Conservation (phyloP, 2,329 filamentous ascomycete genomes). For the Knufia petricola region DNA sequence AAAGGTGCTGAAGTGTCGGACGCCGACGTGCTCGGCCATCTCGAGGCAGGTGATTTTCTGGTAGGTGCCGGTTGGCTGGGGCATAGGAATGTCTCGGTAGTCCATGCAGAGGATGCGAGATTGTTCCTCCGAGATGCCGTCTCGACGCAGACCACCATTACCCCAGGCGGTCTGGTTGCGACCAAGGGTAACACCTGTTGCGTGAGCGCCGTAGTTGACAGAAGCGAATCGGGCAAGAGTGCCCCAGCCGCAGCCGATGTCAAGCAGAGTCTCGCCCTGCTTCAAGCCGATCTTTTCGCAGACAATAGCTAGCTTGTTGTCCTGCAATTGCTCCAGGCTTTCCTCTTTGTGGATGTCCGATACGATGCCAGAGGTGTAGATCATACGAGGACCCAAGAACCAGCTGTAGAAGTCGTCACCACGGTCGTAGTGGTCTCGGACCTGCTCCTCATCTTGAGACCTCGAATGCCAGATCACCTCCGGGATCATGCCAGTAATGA, state of each 20-base stretch:
- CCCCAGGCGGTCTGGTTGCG: conserved; percentile 97
- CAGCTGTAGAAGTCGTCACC: conserved; percentile 98
- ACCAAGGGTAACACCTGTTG: conserved; percentile 85
- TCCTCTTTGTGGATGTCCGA: conserved; percentile 81
- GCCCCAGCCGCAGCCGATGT: conserved; percentile 97
- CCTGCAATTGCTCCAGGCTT: conserved; percentile 85
- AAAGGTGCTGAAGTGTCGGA: conserved; percentile 76
- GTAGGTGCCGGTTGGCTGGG: conserved; percentile 61
- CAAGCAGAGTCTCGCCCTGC: conserved; percentile 71
- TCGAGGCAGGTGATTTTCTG: conserved; percentile 96
- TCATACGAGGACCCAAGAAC: conserved; percentile 97
- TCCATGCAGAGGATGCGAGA: conserved; percentile 91
- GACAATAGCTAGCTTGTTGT: conserved; percentile 91
- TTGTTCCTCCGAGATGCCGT: conserved; percentile 75
- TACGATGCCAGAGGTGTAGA: conserved; percentile 94
- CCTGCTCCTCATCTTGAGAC: conserved; percentile 93
- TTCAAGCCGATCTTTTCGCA: conserved; percentile 90
- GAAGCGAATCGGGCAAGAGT: conserved; percentile 89
- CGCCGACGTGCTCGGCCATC: conserved; percentile 98
- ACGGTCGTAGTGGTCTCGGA: conserved; percentile 85
- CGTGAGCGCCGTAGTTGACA: conserved; percentile 77
- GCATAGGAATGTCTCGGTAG: conserved; percentile 81
- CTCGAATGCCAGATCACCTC: conserved; percentile 89
- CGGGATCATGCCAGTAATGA: conserved; percentile 76
- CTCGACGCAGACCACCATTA: conserved; percentile 76